Percentiles rank a stretch among this genome's conserved stretches.
Evolutionary conservation across 2,329 filamentous ascomycete species (phyloP).

Genomic region (Polytolypa hystricis): DNA sequence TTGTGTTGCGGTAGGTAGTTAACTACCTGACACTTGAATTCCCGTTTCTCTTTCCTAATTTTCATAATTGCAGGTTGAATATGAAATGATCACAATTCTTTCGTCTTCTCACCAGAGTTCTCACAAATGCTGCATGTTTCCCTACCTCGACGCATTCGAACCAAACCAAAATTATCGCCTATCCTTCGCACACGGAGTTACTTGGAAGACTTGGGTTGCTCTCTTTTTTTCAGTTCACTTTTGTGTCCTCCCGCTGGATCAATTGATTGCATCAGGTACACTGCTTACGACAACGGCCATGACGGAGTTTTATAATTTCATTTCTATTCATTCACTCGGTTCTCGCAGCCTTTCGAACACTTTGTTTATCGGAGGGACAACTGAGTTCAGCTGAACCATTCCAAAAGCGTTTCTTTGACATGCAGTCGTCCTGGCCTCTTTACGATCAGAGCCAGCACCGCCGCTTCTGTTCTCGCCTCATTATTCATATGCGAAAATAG

Average conservation of each 20-base stretch:
- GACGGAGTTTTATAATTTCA: constrained; percentile 7
- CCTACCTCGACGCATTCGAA: background rate
- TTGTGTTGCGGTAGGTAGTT: constrained; percentile 67
- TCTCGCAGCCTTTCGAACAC: background rate
- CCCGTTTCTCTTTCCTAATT: background rate
- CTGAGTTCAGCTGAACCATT: constrained; percentile 4
- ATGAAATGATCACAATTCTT: background rate
- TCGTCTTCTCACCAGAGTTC: background rate
- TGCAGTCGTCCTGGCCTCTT: background rate
- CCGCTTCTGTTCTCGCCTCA: background rate
- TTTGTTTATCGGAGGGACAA: background rate
- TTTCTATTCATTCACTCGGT: background rate
- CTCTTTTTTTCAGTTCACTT: constrained; percentile 5
- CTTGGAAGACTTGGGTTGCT: constrained; percentile 2
- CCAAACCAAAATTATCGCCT: constrained; percentile 1
- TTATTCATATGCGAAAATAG: no score
- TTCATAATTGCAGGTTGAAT: constrained; percentile 3
- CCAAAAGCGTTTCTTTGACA: background rate
- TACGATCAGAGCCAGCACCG: background rate
- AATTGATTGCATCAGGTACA: constrained; percentile 8
- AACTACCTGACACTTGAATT: background rate
- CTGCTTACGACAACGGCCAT: constrained; percentile 11
- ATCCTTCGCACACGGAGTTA: constrained; percentile 4
- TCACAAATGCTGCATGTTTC: background rate
- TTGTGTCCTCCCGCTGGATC: constrained; percentile 6